Conservation (phyloP, 805 yeast genomes). For the Phaffomyces thermotolerans region DNA sequence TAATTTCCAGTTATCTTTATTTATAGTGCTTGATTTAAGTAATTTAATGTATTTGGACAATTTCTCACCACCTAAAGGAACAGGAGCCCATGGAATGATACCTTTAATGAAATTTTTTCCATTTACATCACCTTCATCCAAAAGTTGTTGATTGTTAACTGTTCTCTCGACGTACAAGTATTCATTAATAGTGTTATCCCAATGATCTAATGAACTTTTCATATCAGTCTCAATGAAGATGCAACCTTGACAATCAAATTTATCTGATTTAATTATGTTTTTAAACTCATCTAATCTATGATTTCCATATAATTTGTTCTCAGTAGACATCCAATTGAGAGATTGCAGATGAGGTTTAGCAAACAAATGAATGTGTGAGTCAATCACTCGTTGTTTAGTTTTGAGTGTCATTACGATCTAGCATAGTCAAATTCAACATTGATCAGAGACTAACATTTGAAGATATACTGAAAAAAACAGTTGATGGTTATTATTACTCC, state of each 20-base stretch:
- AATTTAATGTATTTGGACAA: slow-evolving; percentile 11
- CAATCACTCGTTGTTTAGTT: slow-evolving; percentile 7
- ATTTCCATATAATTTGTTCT: slow-evolving; percentile 6
- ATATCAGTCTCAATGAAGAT: slow-evolving; percentile 16
- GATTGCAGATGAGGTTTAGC: slow-evolving; percentile 7
- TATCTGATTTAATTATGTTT: background rate
- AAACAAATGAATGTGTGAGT: slow-evolving; percentile 19
- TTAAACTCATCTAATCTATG: slow-evolving; percentile 11
- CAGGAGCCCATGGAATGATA: slow-evolving; percentile 41
- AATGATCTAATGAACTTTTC: slow-evolving; percentile 8
- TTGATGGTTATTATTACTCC: background rate
- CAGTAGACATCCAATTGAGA: slow-evolving; percentile 13
- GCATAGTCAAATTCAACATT: background rate
- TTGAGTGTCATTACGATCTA: no score
- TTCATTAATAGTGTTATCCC: slow-evolving; percentile 14
- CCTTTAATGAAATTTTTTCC: slow-evolving; percentile 17
- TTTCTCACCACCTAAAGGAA: slow-evolving; percentile 26
- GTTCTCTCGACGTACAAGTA: slow-evolving; percentile 9
- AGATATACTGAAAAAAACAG: no score
- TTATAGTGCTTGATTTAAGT: slow-evolving; percentile 15
- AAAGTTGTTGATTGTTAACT: slow-evolving; percentile 2
- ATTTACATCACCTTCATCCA: slow-evolving; percentile 3
- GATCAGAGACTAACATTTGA: background rate
- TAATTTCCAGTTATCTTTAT: slow-evolving; percentile 8
- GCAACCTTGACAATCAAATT: slow-evolving; percentile 5